Conservation (phyloP, 306 rosid genomes). For the Acacia melanoxylon region DNA sequence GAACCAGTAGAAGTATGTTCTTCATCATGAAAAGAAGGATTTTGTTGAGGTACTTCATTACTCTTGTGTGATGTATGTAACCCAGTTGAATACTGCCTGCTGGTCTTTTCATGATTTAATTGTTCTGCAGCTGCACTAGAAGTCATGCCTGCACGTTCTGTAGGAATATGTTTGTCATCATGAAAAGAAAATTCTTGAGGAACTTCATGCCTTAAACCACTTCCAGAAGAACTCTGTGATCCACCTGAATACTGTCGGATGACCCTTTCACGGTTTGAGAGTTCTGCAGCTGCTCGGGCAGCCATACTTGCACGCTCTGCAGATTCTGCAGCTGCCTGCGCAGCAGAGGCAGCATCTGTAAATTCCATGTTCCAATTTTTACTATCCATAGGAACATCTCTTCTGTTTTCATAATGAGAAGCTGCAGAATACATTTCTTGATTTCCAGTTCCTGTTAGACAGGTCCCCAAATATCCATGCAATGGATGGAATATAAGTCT, state of each 20-base stretch:
- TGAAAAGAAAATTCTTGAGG: conserved; percentile 35
- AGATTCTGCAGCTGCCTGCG: conserved; percentile 97
- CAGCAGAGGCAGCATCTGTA: conserved; percentile 95
- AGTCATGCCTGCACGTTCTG: conserved; percentile 15
- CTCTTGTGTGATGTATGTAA: conserved; percentile 36
- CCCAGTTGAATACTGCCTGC: conserved; percentile 56
- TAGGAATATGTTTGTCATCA: conserved; percentile 31
- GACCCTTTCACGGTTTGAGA: conserved; percentile 61
- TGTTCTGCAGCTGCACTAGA: not conserved
- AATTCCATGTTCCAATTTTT: conserved; percentile 74
- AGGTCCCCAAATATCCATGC: conserved; percentile 19
- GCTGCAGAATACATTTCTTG: conserved; percentile 42
- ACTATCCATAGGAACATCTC: conserved; percentile 38
- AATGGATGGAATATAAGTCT: conserved; percentile 14
- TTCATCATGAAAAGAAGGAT: conserved; percentile 35
- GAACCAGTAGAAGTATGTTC: conserved; percentile 41
- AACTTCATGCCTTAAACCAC: conserved; percentile 41
- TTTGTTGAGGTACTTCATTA: conserved; percentile 42
- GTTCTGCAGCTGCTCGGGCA: conserved; percentile 99
- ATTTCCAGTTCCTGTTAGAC: conserved; percentile 44
- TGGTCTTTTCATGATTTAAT: not conserved
- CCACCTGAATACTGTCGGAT: conserved; percentile 50
- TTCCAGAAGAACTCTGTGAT: conserved; percentile 41
- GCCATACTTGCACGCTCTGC: conserved; percentile 93
- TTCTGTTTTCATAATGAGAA: conserved; percentile 47